Evolutionary conservation across 2,329 filamentous ascomycete species (phyloP).

Genomic region (Paraphoma chrysanthemicola): DNA sequence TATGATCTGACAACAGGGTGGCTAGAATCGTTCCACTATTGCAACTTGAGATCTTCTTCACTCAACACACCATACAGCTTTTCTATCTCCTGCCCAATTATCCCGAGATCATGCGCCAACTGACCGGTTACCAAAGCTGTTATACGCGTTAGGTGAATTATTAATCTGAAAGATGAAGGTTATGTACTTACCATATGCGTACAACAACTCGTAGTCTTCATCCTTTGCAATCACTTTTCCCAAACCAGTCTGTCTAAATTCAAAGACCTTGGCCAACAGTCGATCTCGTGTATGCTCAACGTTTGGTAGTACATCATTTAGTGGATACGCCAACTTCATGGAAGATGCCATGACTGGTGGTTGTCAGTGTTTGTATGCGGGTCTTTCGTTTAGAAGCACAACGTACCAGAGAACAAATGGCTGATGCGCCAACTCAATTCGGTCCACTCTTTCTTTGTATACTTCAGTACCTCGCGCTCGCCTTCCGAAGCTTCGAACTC

Average conservation of each 20-base stretch:
- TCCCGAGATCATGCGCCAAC: slow-evolving; percentile 61
- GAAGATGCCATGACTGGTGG: slow-evolving; percentile 80
- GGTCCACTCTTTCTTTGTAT: slow-evolving; percentile 78
- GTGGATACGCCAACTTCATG: slow-evolving; percentile 91
- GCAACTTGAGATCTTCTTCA: slow-evolving; percentile 66
- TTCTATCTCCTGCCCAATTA: slow-evolving; percentile 63
- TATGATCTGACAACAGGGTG: no score
- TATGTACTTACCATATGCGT: slow-evolving; percentile 75
- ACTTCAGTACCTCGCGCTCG: slow-evolving; percentile 79
- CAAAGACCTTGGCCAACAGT: slow-evolving; percentile 84
- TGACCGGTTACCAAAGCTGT: slow-evolving; percentile 68
- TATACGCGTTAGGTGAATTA: no score
- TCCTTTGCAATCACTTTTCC: slow-evolving; percentile 64
- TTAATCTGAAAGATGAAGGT: neutral
- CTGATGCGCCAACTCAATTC: slow-evolving; percentile 88
- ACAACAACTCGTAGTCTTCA: slow-evolving; percentile 87
- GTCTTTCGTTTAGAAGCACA: neutral
- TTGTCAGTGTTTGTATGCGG: slow-evolving; percentile 15
- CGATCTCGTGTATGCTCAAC: slow-evolving; percentile 82
- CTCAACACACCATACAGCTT: slow-evolving; percentile 67
- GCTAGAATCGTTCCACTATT: slow-evolving; percentile 20
- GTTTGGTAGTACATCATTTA: slow-evolving; percentile 87
- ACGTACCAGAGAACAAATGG: slow-evolving; percentile 73
- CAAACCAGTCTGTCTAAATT: slow-evolving; percentile 76
- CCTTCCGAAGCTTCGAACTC: slow-evolving; percentile 77